Evolutionary conservation across 2,329 filamentous ascomycete genomes (phyloP).

Genomic region (Teratosphaeria viscida): DNA sequence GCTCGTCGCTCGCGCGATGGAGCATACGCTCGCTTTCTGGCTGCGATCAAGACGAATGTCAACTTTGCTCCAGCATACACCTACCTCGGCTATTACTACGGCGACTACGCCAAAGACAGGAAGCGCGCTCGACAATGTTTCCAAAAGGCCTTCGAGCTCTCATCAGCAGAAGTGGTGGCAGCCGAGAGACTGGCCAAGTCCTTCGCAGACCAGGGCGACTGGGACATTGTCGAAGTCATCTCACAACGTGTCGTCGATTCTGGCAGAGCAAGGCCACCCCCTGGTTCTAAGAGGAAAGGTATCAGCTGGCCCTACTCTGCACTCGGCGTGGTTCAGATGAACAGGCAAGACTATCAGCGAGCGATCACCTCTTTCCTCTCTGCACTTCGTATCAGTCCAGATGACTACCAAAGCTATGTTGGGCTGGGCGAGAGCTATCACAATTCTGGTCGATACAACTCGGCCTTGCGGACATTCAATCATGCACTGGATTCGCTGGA

Average conservation of each 20-base stretch:
- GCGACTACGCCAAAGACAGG: constrained; percentile 80
- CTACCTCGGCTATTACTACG: constrained; percentile 79
- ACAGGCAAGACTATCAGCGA: constrained; percentile 80
- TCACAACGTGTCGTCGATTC: constrained; percentile 86
- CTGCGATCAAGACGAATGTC: constrained; percentile 73
- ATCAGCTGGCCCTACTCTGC: constrained; percentile 95
- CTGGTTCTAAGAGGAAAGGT: constrained; percentile 84
- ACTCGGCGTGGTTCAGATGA: constrained; percentile 85
- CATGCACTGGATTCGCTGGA: constrained; percentile 58
- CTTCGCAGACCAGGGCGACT: constrained; percentile 85
- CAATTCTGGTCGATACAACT: constrained; percentile 83
- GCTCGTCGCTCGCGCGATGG: constrained; percentile 71
- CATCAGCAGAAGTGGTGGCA: constrained; percentile 71
- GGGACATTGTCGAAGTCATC: constrained; percentile 91
- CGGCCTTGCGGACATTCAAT: constrained; percentile 82
- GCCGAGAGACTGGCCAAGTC: constrained; percentile 76
- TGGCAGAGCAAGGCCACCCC: constrained; percentile 80
- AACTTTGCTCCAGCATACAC: constrained; percentile 88
- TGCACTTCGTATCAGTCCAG: constrained; percentile 69
- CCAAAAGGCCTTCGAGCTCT: constrained; percentile 91
- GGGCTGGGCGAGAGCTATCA: constrained; percentile 96
- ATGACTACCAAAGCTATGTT: constrained; percentile 92
- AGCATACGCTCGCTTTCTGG: constrained; percentile 74
- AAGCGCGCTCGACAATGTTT: constrained; percentile 84
- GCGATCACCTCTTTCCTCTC: constrained; percentile 88